A percentile compares a stretch with the other conserved stretches of the same genome.
Conservation (phyloP, 441 rosid genomes). For the Pelargonium citronellum region DNA sequence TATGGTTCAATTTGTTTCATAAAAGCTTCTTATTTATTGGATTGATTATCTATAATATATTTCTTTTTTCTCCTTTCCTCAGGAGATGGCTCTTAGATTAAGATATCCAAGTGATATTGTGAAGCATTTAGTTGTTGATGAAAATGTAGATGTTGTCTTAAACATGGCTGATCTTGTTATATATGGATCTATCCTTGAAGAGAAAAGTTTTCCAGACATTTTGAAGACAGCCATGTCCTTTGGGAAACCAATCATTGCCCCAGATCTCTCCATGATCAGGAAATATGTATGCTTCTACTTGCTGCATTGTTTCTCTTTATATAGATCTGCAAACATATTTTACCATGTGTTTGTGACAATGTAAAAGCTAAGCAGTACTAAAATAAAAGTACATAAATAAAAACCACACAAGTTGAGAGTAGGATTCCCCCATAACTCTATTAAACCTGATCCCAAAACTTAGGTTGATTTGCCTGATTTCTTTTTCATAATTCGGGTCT, state of each 20-base stretch:
- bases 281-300: slow-evolving; percentile 59
- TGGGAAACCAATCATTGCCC: slow-evolving; percentile 75
- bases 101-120: slow-evolving; percentile 67
- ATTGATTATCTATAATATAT: slow-evolving; percentile 17
- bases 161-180: slow-evolving; percentile 64
- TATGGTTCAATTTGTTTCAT: slow-evolving; percentile 16
- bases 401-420: background rate
- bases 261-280: slow-evolving; percentile 59
- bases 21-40: slow-evolving; percentile 7
- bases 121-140: slow-evolving; percentile 50
- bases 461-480: background rate
- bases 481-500: background rate
- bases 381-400: background rate
- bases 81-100: slow-evolving; percentile 65
- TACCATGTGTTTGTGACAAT: background rate
- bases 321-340: background rate
- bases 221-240: slow-evolving; percentile 70
- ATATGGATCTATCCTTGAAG: slow-evolving; percentile 87
- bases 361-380: background rate
- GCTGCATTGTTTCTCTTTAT: slow-evolving; percentile 12
- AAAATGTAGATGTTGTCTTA: slow-evolving; percentile 45
- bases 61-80: slow-evolving; percentile 21
- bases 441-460: background rate
- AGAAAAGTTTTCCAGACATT: slow-evolving; percentile 79
- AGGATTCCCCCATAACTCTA: background rate